These are phyloP conservation scores for Chlorophyllum brunneum DNA, from an alignment of 768 basidiomycete genomes.

Conservation along the genomic window DNA sequence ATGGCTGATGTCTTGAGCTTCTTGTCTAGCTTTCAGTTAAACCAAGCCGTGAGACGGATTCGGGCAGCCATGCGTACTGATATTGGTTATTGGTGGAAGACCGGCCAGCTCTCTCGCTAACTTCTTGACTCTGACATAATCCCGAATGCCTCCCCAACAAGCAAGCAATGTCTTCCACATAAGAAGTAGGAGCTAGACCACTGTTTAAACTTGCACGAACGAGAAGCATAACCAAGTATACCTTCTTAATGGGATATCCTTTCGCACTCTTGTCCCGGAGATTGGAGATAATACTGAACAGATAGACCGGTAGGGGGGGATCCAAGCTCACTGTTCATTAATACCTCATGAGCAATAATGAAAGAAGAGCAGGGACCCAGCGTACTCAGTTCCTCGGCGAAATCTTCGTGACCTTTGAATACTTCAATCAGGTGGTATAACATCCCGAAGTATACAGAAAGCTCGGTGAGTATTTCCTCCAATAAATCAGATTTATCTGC, in stretches of 20 bases:
- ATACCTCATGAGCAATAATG: neutral
- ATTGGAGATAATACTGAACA: conserved; percentile 87
- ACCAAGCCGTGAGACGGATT: neutral
- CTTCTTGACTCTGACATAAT: conserved; percentile 77
- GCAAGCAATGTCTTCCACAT: conserved; percentile 93
- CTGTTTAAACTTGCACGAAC: neutral
- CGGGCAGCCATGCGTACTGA: conserved; percentile 18
- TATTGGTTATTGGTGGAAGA: conserved; percentile 51
- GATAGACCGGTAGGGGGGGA: conserved; percentile 88
- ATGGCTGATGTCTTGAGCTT: conserved; percentile 87
- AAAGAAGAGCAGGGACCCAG: conserved; percentile 9
- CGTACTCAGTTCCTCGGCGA: conserved; percentile 96
- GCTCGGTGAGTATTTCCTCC: conserved; percentile 89
- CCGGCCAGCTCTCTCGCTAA: conserved; percentile 83
- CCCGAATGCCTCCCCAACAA: conserved; percentile 90
- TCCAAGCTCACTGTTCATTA: conserved; percentile 79
- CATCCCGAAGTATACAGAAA: conserved; percentile 93
- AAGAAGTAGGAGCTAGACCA: conserved; percentile 74
- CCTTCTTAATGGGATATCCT: conserved; percentile 98
- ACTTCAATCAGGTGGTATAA: conserved; percentile 93
- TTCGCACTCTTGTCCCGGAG: conserved; percentile 91
- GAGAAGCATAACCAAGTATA: conserved; percentile 24
- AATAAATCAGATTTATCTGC: conserved; percentile 74
- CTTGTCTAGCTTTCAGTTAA: conserved; percentile 34
- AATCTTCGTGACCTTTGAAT: conserved; percentile 89